Percentiles rank a stretch among this genome's conserved stretches.
These are phyloP conservation scores for Phytophthora capsici DNA, from an alignment of 352 stramenopile genomes.

Conservation along the genomic window DNA sequence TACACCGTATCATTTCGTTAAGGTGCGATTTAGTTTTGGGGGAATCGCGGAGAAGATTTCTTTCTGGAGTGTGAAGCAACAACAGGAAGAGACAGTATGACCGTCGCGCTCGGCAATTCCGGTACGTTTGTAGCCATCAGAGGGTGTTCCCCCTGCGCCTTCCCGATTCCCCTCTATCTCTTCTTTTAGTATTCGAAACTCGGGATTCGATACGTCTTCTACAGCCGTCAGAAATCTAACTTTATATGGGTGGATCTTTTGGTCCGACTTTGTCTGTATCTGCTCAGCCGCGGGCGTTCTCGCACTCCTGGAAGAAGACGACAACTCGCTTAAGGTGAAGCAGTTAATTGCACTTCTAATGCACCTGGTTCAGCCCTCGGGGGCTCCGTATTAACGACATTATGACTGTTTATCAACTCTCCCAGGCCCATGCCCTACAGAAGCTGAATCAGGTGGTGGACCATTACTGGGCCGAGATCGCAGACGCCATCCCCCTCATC, in stretches of 20 bases:
- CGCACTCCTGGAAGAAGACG: constrained; percentile 92
- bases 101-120: constrained; percentile 61
- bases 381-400: constrained; percentile 8
- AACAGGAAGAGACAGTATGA: constrained; percentile 48
- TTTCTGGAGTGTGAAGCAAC: constrained; percentile 41
- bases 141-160: constrained; percentile 1
- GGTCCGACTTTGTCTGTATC: constrained; percentile 13
- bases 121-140: constrained; percentile 43
- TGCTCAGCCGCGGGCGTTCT: constrained; percentile 85
- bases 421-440: constrained; percentile 88
- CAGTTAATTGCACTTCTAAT: not conserved
- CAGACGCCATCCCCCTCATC: constrained; percentile 91
- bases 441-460: constrained; percentile 94
- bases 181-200: constrained; percentile 3
- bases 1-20: constrained; percentile 9
- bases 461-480: constrained; percentile 95
- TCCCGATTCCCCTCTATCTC: not conserved
- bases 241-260: constrained; percentile 45
- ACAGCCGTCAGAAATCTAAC: constrained; percentile 29
- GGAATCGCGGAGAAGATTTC: constrained; percentile 43
- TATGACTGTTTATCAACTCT: constrained; percentile 6
- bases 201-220: constrained; percentile 6
- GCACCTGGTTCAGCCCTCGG: not conserved
- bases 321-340: constrained; percentile 86
- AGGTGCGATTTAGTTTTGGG: constrained; percentile 25